These are phyloP conservation scores for Pythium biforme DNA, from an alignment of 352 stramenopile genomes.

Conservation along the genomic window DNA sequence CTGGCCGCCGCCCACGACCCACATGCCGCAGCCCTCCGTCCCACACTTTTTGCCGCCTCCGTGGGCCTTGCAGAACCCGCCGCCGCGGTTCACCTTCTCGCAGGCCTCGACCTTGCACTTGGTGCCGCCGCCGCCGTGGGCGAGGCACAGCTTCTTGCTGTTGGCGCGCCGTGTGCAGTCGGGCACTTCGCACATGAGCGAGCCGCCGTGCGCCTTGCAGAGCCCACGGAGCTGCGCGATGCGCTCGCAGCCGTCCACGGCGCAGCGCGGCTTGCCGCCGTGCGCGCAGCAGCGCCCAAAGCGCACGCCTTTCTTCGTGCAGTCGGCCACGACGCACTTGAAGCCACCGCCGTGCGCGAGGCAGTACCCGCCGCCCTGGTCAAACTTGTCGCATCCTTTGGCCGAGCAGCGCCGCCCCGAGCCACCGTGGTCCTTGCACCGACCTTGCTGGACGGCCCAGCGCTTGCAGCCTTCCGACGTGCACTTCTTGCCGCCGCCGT, in stretches of 20 bases:
- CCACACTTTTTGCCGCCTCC: slow-evolving; percentile 79
- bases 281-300: slow-evolving; percentile 76
- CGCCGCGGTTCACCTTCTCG: slow-evolving; percentile 72
- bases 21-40: slow-evolving; percentile 57
- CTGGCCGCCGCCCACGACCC: slow-evolving; percentile 63
- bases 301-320: slow-evolving; percentile 82
- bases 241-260: slow-evolving; percentile 65
- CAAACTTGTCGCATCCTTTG: slow-evolving; percentile 71
- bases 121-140: slow-evolving; percentile 73
- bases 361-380: slow-evolving; percentile 76
- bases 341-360: slow-evolving; percentile 71
- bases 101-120: slow-evolving; percentile 67
- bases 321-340: slow-evolving; percentile 65
- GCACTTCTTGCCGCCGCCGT: slow-evolving; percentile 63
- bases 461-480: slow-evolving; percentile 43
- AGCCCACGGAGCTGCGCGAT: slow-evolving; percentile 58
- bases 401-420: slow-evolving; percentile 65
- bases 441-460: slow-evolving; percentile 67
- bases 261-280: slow-evolving; percentile 67
- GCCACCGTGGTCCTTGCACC: slow-evolving; percentile 77
- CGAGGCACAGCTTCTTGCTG: slow-evolving; percentile 78
- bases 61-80: slow-evolving; percentile 76
- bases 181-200: slow-evolving; percentile 52
- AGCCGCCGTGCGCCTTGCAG: slow-evolving; percentile 82
- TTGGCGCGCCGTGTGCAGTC: slow-evolving; percentile 71